phyloP scores from a whole-genome alignment of 1,284 basidiomycete genomes.

The Puccinia sorghi region DNA sequence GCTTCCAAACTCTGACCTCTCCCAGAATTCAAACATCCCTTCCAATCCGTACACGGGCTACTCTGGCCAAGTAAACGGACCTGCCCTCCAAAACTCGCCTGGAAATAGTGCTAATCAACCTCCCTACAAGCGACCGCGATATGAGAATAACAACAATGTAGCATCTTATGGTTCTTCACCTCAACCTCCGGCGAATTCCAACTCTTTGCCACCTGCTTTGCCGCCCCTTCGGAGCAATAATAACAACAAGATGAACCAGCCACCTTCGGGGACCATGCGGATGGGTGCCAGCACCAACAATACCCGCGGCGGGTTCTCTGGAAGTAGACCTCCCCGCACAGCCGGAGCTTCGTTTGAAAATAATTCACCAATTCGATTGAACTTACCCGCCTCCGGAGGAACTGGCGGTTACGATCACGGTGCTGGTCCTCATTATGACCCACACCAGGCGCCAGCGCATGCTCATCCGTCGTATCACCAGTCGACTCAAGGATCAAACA shows the following conservation, averaged over 20 bases:
- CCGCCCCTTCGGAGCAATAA: constrained; percentile 21
- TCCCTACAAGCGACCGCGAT: constrained; percentile 41
- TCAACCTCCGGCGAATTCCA: constrained; percentile 24
- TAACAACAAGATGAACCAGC: neutral
- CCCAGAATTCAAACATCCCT: constrained; percentile 26
- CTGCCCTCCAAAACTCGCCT: constrained; percentile 30
- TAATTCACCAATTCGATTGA: constrained; percentile 43
- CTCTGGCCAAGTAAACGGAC: constrained; percentile 7
- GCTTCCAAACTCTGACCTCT: neutral
- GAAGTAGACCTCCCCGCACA: constrained; percentile 21
- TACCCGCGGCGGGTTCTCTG: constrained; percentile 23
- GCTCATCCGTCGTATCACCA: constrained; percentile 28
- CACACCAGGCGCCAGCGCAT: neutral
- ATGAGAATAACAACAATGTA: constrained; percentile 15
- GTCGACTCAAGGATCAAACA: constrained; percentile 3
- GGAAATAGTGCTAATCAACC: constrained; percentile 22
- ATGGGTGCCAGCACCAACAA: constrained; percentile 38
- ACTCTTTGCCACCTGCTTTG: constrained; percentile 7
- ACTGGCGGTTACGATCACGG: constrained; percentile 3
- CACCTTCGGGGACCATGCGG: constrained; percentile 13
- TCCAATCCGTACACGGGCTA: constrained; percentile 34
- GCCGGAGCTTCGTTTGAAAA: constrained; percentile 21
- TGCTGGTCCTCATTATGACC: constrained; percentile 36
- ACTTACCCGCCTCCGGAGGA: constrained; percentile 7
- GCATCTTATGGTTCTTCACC: constrained; percentile 4